These are phyloP conservation scores for Xylaria sp. DNA, from an alignment of 495 filamentous ascomycete species.

Conservation along the genomic window DNA sequence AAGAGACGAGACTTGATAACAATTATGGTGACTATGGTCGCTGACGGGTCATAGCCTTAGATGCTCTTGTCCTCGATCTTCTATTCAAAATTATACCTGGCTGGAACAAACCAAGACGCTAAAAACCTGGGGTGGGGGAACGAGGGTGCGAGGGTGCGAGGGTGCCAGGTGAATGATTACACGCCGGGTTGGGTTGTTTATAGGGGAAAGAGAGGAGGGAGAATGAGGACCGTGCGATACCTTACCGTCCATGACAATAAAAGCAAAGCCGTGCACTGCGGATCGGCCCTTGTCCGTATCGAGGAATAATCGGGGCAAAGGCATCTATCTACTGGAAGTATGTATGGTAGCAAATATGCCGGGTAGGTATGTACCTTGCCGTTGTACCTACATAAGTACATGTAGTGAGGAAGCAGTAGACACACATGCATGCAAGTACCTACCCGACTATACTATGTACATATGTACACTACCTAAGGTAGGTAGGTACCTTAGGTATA, in stretches of 20 bases:
- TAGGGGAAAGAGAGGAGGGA: background rate
- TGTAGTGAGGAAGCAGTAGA: background rate
- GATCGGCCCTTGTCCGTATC: constrained; percentile 4
- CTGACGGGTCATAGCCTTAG: background rate
- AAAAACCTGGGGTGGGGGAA: background rate
- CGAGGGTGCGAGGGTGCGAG: constrained; percentile 16
- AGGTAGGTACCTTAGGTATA: background rate
- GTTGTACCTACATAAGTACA: too few species aligned
- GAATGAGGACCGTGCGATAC: background rate
- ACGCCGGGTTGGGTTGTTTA: constrained; percentile 4
- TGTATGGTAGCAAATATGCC: background rate
- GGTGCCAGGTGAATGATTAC: background rate
- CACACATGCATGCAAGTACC: too few species aligned
- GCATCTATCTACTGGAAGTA: background rate
- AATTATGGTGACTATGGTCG: background rate
- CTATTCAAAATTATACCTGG: background rate
- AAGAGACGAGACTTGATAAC: background rate
- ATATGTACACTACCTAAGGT: too few species aligned
- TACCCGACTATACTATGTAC: too few species aligned
- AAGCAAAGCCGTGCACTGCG: constrained; percentile 12
- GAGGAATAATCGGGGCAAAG: background rate
- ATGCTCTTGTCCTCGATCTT: background rate
- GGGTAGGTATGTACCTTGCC: background rate
- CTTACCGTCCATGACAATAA: constrained; percentile 1
- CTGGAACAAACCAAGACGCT: background rate